Percentiles rank a stretch among this genome's conserved stretches.
phyloP scores from a whole-genome alignment of 768 basidiomycete genomes.

The Dioszegia hungarica region DNA sequence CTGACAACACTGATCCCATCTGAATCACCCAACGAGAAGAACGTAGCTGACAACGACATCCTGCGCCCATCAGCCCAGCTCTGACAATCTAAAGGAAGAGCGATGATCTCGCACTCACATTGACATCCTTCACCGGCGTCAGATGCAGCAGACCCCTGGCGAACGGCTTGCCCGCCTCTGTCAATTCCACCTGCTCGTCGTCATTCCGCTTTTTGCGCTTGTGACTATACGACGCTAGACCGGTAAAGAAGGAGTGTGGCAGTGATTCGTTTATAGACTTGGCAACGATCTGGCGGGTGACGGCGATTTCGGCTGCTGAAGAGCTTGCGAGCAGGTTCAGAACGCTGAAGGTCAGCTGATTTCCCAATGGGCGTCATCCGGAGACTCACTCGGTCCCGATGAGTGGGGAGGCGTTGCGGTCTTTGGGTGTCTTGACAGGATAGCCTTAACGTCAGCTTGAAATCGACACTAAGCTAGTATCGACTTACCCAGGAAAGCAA shows the following conservation, averaged over 20 bases:
- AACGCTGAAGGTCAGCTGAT: slow-evolving; percentile 6
- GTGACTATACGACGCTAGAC: not conserved
- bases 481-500: slow-evolving; percentile 21
- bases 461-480: no score
- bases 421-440: slow-evolving; percentile 9
- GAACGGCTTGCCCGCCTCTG: not conserved
- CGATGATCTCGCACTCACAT: slow-evolving; percentile 13
- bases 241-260: slow-evolving; percentile 17
- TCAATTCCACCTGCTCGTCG: not conserved
- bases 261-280: slow-evolving; percentile 1
- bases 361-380: no score
- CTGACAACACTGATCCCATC: no score
- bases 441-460: slow-evolving; percentile 9
- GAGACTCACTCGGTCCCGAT: slow-evolving; percentile 11
- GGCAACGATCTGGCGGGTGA: slow-evolving; percentile 1
- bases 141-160: slow-evolving; percentile 15
- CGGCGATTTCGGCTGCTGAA: not conserved
- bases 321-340: slow-evolving; percentile 9
- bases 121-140: slow-evolving; percentile 18
- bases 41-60: not conserved
- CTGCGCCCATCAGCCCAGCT: not conserved
- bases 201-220: not conserved
- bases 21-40: not conserved
- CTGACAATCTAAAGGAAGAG: no score
- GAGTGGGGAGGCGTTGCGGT: slow-evolving; percentile 11